Percentiles rank a stretch among this genome's conserved stretches.
Conservation (phyloP, 768 basidiomycete species). For the Russula brevipes region DNA sequence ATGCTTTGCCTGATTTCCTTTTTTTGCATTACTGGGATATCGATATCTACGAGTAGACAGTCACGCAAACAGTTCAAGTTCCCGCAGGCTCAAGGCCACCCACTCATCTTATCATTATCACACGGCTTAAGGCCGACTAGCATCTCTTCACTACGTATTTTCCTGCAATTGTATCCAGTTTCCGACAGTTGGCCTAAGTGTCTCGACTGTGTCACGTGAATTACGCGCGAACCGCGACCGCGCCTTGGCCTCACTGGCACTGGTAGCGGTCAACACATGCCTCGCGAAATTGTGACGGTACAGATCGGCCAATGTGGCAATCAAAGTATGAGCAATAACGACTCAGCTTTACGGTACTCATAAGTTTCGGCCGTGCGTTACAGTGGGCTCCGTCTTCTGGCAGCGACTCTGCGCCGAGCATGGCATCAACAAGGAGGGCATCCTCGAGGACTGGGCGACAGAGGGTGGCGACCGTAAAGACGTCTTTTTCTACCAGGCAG, state of each 20-base stretch:
- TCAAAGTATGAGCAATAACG: conserved; percentile 52
- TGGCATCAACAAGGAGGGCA: conserved; percentile 93
- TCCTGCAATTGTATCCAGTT: conserved; percentile 19
- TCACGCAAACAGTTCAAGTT: conserved; percentile 11
- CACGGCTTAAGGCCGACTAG: conserved; percentile 25
- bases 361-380: neutral
- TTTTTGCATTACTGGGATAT: conserved; percentile 16
- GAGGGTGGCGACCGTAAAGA: conserved; percentile 96
- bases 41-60: conserved; percentile 24
- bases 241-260: neutral
- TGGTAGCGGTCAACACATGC: conserved; percentile 41
- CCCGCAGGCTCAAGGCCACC: conserved; percentile 24
- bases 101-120: conserved; percentile 26
- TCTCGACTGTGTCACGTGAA: neutral
- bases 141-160: conserved; percentile 22
- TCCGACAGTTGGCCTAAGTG: neutral
- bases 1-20: conserved; percentile 13
- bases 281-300: conserved; percentile 78
- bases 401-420: conserved; percentile 97
- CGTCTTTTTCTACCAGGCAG: conserved; percentile 99
- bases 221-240: neutral
- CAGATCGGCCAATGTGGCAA: conserved; percentile 92
- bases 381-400: conserved; percentile 98
- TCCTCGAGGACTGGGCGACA: conserved; percentile 94
- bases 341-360: conserved; percentile 18